phyloP scores from a whole-genome alignment of 1,284 basidiomycete species.

The Ustilago crameri region DNA sequence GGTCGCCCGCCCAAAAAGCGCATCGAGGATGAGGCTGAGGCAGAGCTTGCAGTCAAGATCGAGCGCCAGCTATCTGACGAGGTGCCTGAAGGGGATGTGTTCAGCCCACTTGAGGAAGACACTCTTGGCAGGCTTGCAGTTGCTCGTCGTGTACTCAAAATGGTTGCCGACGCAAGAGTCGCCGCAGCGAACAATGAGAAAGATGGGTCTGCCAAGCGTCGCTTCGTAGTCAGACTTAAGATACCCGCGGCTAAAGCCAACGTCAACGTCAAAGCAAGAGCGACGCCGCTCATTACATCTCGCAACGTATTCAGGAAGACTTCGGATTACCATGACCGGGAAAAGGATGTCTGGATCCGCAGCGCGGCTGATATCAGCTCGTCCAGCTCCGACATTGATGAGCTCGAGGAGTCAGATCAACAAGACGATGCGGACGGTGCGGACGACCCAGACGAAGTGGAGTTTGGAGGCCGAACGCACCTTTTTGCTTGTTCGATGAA shows the following conservation, averaged over 20 bases:
- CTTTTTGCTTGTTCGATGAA: conserved; percentile 14
- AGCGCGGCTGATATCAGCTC: conserved; percentile 33
- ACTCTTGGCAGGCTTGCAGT: conserved; percentile 18
- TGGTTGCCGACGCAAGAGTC: conserved; percentile 9
- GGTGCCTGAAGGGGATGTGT: conserved; percentile 22
- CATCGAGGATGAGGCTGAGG: conserved; percentile 1
- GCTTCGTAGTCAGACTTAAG: conserved; percentile 16
- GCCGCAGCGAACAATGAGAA: not conserved
- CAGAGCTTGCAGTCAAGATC: not conserved
- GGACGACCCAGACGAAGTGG: not conserved
- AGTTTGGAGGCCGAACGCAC: conserved; percentile 27
- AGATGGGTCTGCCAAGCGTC: too few species aligned
- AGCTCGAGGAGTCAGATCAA: not conserved
- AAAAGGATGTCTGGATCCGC: conserved; percentile 41
- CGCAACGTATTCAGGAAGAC: conserved; percentile 7
- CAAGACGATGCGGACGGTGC: not conserved
- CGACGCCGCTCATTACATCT: too few species aligned
- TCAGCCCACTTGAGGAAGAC: conserved; percentile 25
- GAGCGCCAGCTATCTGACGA: conserved; percentile 12
- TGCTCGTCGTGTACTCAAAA: conserved; percentile 22
- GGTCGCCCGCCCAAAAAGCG: conserved; percentile 28
- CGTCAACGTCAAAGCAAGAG: too few species aligned
- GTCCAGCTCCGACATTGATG: conserved; percentile 22
- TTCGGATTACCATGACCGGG: conserved; percentile 19
- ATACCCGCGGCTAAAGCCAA: not conserved